A percentile compares a stretch with the other conserved stretches of the same genome.
phyloP scores from a whole-genome alignment of 2,329 filamentous ascomycete species.

The Elsinoe fawcettii region DNA sequence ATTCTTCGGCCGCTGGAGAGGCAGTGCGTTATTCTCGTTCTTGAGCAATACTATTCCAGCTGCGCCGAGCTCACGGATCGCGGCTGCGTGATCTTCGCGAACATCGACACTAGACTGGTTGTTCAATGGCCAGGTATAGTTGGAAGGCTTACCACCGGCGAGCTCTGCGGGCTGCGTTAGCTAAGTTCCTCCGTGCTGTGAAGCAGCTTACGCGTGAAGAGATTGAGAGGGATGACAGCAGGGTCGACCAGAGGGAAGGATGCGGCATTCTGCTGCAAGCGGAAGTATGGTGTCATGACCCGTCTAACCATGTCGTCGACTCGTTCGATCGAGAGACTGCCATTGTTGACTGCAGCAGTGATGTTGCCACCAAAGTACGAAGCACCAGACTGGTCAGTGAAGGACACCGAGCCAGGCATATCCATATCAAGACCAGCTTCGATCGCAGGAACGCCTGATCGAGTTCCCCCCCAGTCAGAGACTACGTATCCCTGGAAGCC shows the following conservation, averaged over 20 bases:
- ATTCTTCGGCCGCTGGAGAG: constrained; percentile 44
- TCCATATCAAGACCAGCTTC: constrained; percentile 45
- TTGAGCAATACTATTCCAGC: constrained; percentile 40
- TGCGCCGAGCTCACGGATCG: constrained; percentile 35
- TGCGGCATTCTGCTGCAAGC: constrained; percentile 35
- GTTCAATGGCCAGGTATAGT: constrained; percentile 12
- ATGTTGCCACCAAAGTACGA: constrained; percentile 33
- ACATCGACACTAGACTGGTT: constrained; percentile 30
- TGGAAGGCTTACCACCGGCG: background rate
- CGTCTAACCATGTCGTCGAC: constrained; percentile 42
- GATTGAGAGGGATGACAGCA: constrained; percentile 23
- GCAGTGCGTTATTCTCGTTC: constrained; percentile 44
- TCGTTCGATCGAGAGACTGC: constrained; percentile 33
- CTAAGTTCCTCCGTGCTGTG: background rate
- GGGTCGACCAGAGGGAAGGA: constrained; percentile 33
- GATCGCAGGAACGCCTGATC: constrained; percentile 36
- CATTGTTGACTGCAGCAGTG: constrained; percentile 34
- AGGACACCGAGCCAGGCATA: constrained; percentile 31
- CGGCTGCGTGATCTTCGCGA: constrained; percentile 28
- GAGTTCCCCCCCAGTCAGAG: constrained; percentile 56
- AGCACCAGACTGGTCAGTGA: constrained; percentile 16
- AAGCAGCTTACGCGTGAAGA: constrained; percentile 20
- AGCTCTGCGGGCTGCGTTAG: background rate
- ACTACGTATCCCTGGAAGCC: constrained; percentile 74
- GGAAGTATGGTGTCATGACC: constrained; percentile 41